These are phyloP conservation scores for Macadamia tetraphylla DNA, from an alignment of 164 flowering plant genomes.

Conservation along the genomic window DNA sequence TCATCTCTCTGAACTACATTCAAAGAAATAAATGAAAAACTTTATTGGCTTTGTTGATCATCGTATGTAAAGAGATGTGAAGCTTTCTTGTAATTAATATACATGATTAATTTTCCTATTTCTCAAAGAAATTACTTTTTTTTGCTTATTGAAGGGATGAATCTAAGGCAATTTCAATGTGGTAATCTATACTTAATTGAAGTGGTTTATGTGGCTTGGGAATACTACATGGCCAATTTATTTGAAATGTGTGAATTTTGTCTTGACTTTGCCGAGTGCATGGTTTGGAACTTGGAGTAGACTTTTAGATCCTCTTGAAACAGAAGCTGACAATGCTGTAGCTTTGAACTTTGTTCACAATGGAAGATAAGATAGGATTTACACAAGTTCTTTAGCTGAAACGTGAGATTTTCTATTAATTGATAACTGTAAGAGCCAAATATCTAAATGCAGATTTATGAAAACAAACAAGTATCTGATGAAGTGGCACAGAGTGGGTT, in stretches of 20 bases:
- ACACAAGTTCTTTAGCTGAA: no score
- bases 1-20: conserved; percentile 19
- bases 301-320: not conserved
- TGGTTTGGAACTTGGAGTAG: no score
- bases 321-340: not conserved
- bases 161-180: not conserved
- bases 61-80: not conserved
- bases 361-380: no score
- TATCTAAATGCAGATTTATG: not conserved
- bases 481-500: not conserved
- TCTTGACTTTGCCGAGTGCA: no score
- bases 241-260: no score
- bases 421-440: no score
- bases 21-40: not conserved
- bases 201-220: no score
- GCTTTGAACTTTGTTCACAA: not conserved
- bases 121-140: not conserved
- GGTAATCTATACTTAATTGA: no score
- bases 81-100: not conserved
- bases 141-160: not conserved
- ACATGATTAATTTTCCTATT: not conserved
- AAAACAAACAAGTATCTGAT: not conserved
- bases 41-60: not conserved
- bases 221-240: no score
- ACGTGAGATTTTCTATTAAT: no score